Evolutionary conservation across 805 yeast genomes (phyloP).

Genomic region (Maudiozyma bulderi): DNA sequence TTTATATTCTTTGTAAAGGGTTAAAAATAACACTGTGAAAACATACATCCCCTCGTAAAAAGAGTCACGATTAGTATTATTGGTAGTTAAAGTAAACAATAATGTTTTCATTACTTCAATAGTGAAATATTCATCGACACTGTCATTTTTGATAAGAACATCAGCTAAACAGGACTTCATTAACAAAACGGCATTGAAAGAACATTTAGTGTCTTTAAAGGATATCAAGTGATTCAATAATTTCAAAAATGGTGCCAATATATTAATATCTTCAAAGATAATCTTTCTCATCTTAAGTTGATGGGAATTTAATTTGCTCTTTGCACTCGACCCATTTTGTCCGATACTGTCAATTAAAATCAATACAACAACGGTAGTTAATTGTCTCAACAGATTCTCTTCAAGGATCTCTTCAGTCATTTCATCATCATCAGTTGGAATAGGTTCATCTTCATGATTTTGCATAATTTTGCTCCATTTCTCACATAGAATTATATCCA

Average conservation of each 20-base stretch:
- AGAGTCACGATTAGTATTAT: conserved; percentile 73
- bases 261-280: conserved; percentile 51
- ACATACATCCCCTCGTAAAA: conserved; percentile 90
- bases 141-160: conserved; percentile 57
- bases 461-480: conserved; percentile 52
- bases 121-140: conserved; percentile 55
- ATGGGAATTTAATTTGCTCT: conserved; percentile 37
- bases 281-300: conserved; percentile 58
- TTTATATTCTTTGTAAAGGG: conserved; percentile 58
- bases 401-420: conserved; percentile 97
- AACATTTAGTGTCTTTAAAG: conserved; percentile 84
- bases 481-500: conserved; percentile 63
- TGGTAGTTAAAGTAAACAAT: conserved; percentile 55
- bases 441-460: conserved; percentile 36
- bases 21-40: conserved; percentile 67
- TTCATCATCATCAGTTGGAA: conserved; percentile 65
- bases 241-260: conserved; percentile 70
- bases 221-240: conserved; percentile 66
- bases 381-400: conserved; percentile 84
- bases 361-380: conserved; percentile 85
- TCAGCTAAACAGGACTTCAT: conserved; percentile 65
- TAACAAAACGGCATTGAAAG: conserved; percentile 79
- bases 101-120: conserved; percentile 56
- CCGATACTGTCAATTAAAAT: conserved; percentile 81
- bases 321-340: conserved; percentile 48